These are phyloP conservation scores for Teunomyces barrocoloradensis DNA, from an alignment of 805 yeast species.

Conservation along the genomic window DNA sequence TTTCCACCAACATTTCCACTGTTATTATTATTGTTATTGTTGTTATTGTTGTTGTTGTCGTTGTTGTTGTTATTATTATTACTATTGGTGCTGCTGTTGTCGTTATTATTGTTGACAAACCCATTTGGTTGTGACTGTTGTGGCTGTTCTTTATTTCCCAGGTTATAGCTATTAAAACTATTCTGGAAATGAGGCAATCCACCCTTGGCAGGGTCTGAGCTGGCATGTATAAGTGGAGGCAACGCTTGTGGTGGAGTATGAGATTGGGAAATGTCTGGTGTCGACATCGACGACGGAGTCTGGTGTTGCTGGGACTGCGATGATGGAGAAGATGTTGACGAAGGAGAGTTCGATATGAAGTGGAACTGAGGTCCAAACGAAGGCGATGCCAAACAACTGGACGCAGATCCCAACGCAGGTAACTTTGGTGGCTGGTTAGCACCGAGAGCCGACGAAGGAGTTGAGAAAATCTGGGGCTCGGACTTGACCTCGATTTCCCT, in stretches of 20 bases:
- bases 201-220: slow-evolving; percentile 14
- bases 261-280: slow-evolving; percentile 20
- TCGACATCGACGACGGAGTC: slow-evolving; percentile 4
- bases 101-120: slow-evolving; percentile 6
- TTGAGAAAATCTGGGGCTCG: slow-evolving; percentile 22
- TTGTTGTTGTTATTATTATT: slow-evolving; percentile 10
- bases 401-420: slow-evolving; percentile 28
- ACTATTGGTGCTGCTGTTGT: slow-evolving; percentile 10
- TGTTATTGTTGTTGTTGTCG: slow-evolving; percentile 9
- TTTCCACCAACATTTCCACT: slow-evolving; percentile 1
- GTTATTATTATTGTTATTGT: slow-evolving; percentile 5
- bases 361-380: slow-evolving; percentile 47
- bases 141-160: slow-evolving; percentile 7
- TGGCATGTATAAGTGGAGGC: slow-evolving; percentile 26
- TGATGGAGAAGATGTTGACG: background rate
- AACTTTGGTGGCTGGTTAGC: slow-evolving; percentile 27
- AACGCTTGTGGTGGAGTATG: slow-evolving; percentile 24
- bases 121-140: slow-evolving; percentile 4
- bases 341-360: slow-evolving; percentile 9
- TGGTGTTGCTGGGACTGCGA: slow-evolving; percentile 8
- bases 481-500: slow-evolving; percentile 4
- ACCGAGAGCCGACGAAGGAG: slow-evolving; percentile 38
- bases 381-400: slow-evolving; percentile 33
- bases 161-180: slow-evolving; percentile 10
- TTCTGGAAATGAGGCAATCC: slow-evolving; percentile 28